Conservation (phyloP, 2,329 filamentous ascomycete species). For the Claviceps arundinis region DNA sequence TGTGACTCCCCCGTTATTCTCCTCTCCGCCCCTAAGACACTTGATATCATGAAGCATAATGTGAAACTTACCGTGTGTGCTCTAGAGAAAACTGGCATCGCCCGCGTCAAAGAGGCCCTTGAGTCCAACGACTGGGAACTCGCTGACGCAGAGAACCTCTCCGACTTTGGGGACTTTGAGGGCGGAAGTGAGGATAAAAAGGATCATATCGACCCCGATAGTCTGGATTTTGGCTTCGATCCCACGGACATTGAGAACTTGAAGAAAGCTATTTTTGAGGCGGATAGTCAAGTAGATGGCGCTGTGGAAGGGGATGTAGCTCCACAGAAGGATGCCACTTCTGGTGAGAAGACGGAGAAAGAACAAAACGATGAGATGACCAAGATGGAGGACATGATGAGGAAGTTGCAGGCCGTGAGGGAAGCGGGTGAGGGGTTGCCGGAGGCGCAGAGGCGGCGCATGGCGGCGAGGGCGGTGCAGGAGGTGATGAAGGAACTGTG, state of each 20-base stretch:
- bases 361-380: constrained; percentile 38
- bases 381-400: constrained; percentile 50
- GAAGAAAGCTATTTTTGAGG: constrained; percentile 36
- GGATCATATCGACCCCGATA: constrained; percentile 28
- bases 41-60: too few relatives aligned
- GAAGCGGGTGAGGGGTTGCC: constrained; percentile 47
- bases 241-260: constrained; percentile 38
- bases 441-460: constrained; percentile 44
- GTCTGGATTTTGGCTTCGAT: constrained; percentile 39
- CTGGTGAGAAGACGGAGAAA: neutral
- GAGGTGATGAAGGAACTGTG: constrained; percentile 51
- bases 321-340: neutral
- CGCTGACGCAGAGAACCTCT: constrained; percentile 12
- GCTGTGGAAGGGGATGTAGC: neutral
- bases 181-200: constrained; percentile 17
- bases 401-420: constrained; percentile 46
- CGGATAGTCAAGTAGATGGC: constrained; percentile 15
- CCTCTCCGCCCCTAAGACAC: neutral
- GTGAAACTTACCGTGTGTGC: neutral
- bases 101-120: constrained; percentile 46
- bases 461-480: constrained; percentile 47
- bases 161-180: constrained; percentile 20
- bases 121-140: constrained; percentile 53
- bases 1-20: neutral
- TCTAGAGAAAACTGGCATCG: constrained; percentile 44